Percentiles rank a stretch among this genome's conserved stretches.
Evolutionary conservation across 768 basidiomycete species (phyloP).

Genomic region (Trametes meyenii): DNA sequence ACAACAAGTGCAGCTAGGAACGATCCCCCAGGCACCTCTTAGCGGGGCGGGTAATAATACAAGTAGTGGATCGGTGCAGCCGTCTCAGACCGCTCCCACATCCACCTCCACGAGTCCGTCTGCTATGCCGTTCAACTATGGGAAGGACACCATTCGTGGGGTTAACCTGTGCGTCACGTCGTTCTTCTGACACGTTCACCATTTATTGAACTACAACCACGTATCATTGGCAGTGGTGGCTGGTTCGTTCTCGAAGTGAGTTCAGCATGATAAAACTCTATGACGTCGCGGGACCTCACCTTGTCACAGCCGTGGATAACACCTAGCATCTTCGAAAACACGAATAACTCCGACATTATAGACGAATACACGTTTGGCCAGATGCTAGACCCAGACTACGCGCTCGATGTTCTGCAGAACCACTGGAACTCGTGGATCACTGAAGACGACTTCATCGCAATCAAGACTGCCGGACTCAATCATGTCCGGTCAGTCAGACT

Average conservation of each 20-base stretch:
- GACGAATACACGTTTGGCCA: conserved; percentile 68
- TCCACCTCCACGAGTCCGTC: neutral
- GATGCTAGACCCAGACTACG: conserved; percentile 47
- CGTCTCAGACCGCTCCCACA: conserved; percentile 11
- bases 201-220: neutral
- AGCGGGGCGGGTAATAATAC: neutral
- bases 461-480: conserved; percentile 66
- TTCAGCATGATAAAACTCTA: neutral
- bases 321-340: conserved; percentile 69
- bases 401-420: conserved; percentile 45
- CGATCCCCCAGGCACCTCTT: neutral
- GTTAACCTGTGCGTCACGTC: conserved; percentile 61
- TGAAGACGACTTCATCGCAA: conserved; percentile 68
- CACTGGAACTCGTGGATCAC: conserved; percentile 73
- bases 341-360: conserved; percentile 54
- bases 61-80: conserved; percentile 1
- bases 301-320: conserved; percentile 71
- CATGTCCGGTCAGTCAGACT: conserved; percentile 57
- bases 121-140: conserved; percentile 46
- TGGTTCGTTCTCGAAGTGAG: conserved; percentile 65
- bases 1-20: neutral
- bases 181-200: neutral
- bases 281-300: neutral
- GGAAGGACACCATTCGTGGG: conserved; percentile 50
- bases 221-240: conserved; percentile 46